phyloP scores from a whole-genome alignment of 2,329 filamentous ascomycete species.

The Aspergillus eucalypticola region DNA sequence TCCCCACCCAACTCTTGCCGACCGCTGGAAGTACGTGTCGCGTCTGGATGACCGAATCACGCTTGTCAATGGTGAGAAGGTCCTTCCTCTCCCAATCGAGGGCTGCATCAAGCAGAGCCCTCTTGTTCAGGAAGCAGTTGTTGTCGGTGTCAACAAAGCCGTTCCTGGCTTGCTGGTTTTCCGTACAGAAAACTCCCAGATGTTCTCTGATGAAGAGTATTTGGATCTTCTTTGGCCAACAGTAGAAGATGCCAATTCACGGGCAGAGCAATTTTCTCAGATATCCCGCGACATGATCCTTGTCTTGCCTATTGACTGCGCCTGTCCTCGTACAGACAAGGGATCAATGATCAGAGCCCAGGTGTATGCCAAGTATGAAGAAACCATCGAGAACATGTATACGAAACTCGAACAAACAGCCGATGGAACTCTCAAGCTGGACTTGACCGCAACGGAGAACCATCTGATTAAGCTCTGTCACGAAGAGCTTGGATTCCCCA shows the following conservation, averaged over 20 bases:
- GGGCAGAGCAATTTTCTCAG: constrained; percentile 47
- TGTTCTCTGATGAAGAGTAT: constrained; percentile 34
- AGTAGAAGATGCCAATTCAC: constrained; percentile 42
- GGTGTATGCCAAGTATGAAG: constrained; percentile 48
- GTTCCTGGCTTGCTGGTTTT: constrained; percentile 34
- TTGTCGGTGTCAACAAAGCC: constrained; percentile 30
- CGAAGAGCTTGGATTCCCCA: constrained; percentile 35
- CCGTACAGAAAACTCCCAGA: constrained; percentile 23
- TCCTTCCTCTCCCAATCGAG: constrained; percentile 36
- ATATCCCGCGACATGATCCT: constrained; percentile 46
- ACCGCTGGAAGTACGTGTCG: constrained; percentile 37
- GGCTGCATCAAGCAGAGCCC: constrained; percentile 34
- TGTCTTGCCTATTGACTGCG: constrained; percentile 33
- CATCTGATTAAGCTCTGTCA: constrained; percentile 34
- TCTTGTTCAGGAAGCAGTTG: constrained; percentile 34
- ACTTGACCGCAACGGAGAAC: constrained; percentile 33
- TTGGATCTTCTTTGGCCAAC: constrained; percentile 41
- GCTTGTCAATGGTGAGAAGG: constrained; percentile 37
- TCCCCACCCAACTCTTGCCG: constrained; percentile 31
- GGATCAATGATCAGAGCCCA: constrained; percentile 54
- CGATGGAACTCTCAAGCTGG: constrained; percentile 32
- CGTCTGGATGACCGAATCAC: constrained; percentile 36
- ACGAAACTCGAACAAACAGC: constrained; percentile 19
- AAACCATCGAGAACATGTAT: constrained; percentile 45
- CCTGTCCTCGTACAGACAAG: constrained; percentile 56